phyloP scores from a whole-genome alignment of 441 rosid species.

The Omphalea diandra region DNA sequence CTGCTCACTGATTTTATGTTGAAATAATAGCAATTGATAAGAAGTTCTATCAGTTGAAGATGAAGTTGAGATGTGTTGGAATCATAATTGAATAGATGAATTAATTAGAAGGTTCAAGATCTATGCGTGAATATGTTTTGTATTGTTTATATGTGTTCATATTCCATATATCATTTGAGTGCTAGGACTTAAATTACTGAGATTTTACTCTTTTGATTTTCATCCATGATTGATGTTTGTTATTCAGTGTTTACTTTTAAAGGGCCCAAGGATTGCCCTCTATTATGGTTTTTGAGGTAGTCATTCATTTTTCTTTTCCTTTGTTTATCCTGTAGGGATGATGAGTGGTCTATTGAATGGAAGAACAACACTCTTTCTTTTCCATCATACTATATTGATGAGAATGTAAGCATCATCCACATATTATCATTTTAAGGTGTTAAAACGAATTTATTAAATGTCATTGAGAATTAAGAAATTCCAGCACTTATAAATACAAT shows the following conservation, averaged over 20 bases:
- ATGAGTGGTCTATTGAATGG: conserved; percentile 78
- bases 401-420: conserved; percentile 65
- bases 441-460: conserved; percentile 1
- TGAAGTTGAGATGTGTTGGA: too few relatives aligned
- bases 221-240: background rate
- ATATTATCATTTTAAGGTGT: conserved; percentile 21
- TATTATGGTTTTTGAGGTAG: conserved; percentile 17
- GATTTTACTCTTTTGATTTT: background rate
- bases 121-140: too few relatives aligned
- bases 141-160: background rate
- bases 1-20: background rate
- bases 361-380: conserved; percentile 67
- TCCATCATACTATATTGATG: conserved; percentile 94
- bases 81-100: too few relatives aligned
- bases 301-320: conserved; percentile 17
- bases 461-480: background rate
- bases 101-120: conserved; percentile 1
- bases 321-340: conserved; percentile 67
- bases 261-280: conserved; percentile 1
- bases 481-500: background rate
- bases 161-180: background rate
- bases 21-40: background rate
- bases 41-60: too few relatives aligned
- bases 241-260: background rate
- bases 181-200: background rate